These are phyloP conservation scores for Asterochloris erici DNA, from an alignment of 139 green algal genomes.

Conservation along the genomic window DNA sequence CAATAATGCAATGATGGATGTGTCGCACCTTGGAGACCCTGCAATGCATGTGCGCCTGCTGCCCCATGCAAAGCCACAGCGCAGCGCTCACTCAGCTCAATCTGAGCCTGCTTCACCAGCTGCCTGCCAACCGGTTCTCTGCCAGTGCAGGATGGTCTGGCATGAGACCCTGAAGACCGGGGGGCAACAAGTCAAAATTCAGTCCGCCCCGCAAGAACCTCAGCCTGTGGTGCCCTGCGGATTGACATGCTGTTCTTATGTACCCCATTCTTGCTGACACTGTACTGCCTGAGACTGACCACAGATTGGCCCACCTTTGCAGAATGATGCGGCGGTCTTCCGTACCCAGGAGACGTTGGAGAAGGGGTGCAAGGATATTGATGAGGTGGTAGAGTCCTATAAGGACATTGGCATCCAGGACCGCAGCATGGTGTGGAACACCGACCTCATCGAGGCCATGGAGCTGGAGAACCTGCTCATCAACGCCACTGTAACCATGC, in stretches of 20 bases:
- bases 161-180: not conserved
- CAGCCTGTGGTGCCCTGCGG: too few relatives aligned
- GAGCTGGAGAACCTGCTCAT: slow-evolving; percentile 99
- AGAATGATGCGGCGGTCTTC: slow-evolving; percentile 96
- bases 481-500: slow-evolving; percentile 86
- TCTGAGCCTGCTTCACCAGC: too few relatives aligned
- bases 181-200: not conserved
- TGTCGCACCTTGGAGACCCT: too few relatives aligned
- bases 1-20: too few relatives aligned
- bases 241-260: too few relatives aligned
- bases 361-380: slow-evolving; percentile 83
- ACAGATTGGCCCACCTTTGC: slow-evolving; percentile 24
- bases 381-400: slow-evolving; percentile 76
- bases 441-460: slow-evolving; percentile 88
- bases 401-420: slow-evolving; percentile 58
- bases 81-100: too few relatives aligned
- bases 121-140: not conserved
- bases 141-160: slow-evolving; percentile 2
- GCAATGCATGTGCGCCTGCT: too few relatives aligned
- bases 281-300: not conserved
- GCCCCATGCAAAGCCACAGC: too few relatives aligned
- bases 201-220: too few relatives aligned
- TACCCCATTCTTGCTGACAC: not conserved
- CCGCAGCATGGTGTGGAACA: slow-evolving; percentile 87
- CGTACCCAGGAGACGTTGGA: slow-evolving; percentile 83